These are phyloP conservation scores for Saitoella complicata DNA, from an alignment of 805 yeast species.

Conservation along the genomic window DNA sequence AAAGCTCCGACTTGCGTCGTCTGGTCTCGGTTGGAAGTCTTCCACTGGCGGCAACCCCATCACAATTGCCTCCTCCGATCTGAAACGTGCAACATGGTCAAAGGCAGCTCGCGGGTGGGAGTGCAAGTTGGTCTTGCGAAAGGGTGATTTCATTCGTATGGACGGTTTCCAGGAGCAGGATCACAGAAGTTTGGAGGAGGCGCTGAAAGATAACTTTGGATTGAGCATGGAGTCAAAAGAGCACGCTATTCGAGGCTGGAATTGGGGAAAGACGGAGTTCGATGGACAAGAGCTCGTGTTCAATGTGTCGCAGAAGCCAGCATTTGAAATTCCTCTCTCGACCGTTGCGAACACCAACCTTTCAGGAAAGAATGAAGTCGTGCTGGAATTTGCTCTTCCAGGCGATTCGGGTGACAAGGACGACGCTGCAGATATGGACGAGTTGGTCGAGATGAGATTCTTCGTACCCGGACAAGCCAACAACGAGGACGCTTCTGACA, in stretches of 20 bases:
- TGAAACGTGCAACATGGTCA: constrained; percentile 73
- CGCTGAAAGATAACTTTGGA: constrained; percentile 60
- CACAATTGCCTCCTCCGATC: constrained; percentile 55
- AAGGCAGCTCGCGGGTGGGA: constrained; percentile 88
- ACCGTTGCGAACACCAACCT: constrained; percentile 71
- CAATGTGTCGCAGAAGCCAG: constrained; percentile 72
- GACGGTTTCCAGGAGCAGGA: constrained; percentile 89
- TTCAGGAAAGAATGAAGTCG: constrained; percentile 85
- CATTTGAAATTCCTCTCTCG: constrained; percentile 76
- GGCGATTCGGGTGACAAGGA: constrained; percentile 28
- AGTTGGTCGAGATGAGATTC: constrained; percentile 83
- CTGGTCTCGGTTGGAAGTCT: constrained; percentile 97
- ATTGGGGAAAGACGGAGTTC: constrained; percentile 91
- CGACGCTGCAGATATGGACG: constrained; percentile 49
- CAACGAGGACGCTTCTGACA: constrained; percentile 19
- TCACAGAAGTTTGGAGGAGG: constrained; percentile 63
- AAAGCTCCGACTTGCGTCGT: constrained; percentile 81
- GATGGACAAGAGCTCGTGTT: constrained; percentile 84
- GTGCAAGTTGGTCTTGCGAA: constrained; percentile 73
- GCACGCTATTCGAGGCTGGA: constrained; percentile 95
- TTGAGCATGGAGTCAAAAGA: constrained; percentile 66
- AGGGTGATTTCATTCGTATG: constrained; percentile 65
- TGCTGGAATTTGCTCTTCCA: constrained; percentile 56
- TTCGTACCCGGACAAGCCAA: constrained; percentile 69
- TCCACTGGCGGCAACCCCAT: constrained; percentile 19